phyloP scores from a whole-genome alignment of 768 basidiomycete genomes.

The Kwoniella europaea region DNA sequence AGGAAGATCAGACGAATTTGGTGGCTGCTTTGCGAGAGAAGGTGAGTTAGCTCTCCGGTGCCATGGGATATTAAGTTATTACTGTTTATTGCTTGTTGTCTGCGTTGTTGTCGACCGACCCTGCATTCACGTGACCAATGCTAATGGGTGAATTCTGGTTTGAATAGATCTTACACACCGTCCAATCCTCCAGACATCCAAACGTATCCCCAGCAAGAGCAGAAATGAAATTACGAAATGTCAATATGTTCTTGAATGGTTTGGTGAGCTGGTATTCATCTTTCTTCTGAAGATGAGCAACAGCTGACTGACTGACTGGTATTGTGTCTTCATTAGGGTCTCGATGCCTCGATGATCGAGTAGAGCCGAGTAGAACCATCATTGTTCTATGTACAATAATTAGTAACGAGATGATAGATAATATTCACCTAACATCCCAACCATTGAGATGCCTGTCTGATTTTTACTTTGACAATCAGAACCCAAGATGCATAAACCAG shows the following conservation, averaged over 20 bases:
- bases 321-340: conserved; percentile 16
- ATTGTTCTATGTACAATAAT: not conserved
- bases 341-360: conserved; percentile 40
- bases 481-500: not conserved
- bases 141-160: too few relatives aligned
- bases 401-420: too few relatives aligned
- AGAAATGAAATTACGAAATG: conserved; percentile 84
- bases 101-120: too few relatives aligned
- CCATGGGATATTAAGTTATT: not conserved
- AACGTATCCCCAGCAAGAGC: conserved; percentile 71
- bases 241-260: conserved; percentile 70
- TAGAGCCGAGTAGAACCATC: not conserved
- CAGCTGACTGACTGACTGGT: not conserved
- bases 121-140: too few relatives aligned
- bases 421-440: not conserved
- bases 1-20: conserved; percentile 85
- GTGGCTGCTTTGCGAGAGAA: conserved; percentile 88
- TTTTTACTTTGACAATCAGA: too few relatives aligned
- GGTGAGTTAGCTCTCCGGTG: conserved; percentile 60
- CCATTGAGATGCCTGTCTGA: too few relatives aligned
- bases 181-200: conserved; percentile 74
- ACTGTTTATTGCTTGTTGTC: not conserved
- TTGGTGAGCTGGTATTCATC: conserved; percentile 39
- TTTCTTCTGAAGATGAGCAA: conserved; percentile 6
- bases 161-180: conserved; percentile 70